Evolutionary conservation across 1,284 basidiomycete genomes (phyloP), one percentile per base, ranked within the genome.

Genomic region (Cryptococcus depauperatus): DNA sequence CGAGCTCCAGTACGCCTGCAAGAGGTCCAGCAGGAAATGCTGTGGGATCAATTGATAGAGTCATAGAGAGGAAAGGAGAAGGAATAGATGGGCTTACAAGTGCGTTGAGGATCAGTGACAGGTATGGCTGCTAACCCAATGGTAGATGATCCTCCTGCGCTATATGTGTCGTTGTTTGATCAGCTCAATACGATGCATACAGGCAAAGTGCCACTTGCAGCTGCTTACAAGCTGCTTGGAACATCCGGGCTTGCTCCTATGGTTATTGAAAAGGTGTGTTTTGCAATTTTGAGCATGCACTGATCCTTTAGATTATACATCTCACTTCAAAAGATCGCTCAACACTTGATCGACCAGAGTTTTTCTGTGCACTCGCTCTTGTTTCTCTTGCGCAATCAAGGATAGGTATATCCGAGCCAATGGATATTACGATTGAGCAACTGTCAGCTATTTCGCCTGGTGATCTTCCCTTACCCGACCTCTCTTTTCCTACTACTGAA

Each of bases 341-440:
- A 5, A 52, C 57, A 30, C 83, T 92, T 35, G 85, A 85, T 9
- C 84, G 80, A 55, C 77, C 83, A 46, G 88, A 92, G 61, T 89
- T 91, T 72, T 91, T 85, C 65, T 83, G 89, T 23, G 84, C 88
- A 13, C 69, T 93, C 16, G 87, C 85, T 9, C 75, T 93, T 13
- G 85, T 85, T 43, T 85, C 86, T 5, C 73, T 90, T 18, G 85
- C 85, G n/a, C 89, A 58, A 51, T 51, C 52, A 13, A n/a, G n/a
- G n/a, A n/a, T n/a, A n/a, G n/a, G n/a, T n/a, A 52, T 35, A 23
- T 30, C 23, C 18, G 46, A 51, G 18, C 39, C 47, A 6, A 18
- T 29, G 8, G 62, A 61, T 7, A 37, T 57, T 23, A 84, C 83
- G 59, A 80, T 91, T 39, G 85, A 89, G 60, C 81, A 81, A 62